A percentile compares a stretch with the other conserved stretches of the same genome.
phyloP scores from a whole-genome alignment of 805 yeast species.

The Candida lessepsii region DNA sequence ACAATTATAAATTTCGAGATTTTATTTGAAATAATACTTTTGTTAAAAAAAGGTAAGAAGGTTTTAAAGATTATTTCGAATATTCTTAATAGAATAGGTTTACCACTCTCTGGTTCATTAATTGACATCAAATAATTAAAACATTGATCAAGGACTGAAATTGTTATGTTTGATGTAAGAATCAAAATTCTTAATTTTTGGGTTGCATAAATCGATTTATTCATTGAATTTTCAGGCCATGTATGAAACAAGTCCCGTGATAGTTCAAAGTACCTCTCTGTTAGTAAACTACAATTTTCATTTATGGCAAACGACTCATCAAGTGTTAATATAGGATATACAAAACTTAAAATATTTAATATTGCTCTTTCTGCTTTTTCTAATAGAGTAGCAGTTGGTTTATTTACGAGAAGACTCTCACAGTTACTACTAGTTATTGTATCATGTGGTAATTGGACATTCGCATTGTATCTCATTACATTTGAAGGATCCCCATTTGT shows the following conservation, averaged over 20 bases:
- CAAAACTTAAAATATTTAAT: background rate
- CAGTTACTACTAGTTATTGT: background rate
- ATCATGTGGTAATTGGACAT: conserved; percentile 25
- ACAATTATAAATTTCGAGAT: conserved; percentile 33
- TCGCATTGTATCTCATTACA: conserved; percentile 27
- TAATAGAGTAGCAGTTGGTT: background rate
- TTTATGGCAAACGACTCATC: background rate
- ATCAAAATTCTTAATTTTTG: conserved; percentile 1
- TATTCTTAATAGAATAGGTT: conserved; percentile 30
- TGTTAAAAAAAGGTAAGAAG: conserved; percentile 14
- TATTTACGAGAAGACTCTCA: background rate
- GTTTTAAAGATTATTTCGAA: conserved; percentile 22
- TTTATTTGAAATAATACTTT: background rate
- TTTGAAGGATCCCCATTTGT: conserved; percentile 33
- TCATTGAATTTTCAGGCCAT: no score
- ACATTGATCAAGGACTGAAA: conserved; percentile 25
- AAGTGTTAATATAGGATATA: background rate
- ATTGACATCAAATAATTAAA: conserved; percentile 37
- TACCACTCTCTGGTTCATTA: conserved; percentile 28
- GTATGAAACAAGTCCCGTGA: no score
- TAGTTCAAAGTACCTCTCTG: background rate
- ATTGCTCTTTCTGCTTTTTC: background rate
- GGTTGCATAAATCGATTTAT: background rate
- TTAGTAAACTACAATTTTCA: background rate
- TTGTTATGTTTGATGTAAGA: background rate